Conservation (phyloP, 257 asterid species). For the Mitragyna speciosa region DNA sequence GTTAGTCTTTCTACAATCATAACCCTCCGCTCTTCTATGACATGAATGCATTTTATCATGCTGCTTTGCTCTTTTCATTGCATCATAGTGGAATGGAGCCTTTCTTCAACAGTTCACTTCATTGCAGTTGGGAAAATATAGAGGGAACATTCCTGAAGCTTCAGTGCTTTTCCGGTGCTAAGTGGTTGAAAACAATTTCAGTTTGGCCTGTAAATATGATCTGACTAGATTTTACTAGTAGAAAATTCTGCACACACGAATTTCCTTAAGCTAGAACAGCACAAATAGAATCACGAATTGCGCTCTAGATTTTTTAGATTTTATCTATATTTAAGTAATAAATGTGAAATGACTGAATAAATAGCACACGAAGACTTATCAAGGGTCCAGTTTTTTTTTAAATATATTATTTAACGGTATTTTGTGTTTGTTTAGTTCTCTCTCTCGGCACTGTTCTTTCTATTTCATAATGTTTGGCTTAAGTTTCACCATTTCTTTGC, state of each 20-base stretch:
- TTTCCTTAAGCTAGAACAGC: background rate
- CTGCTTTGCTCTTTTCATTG: background rate
- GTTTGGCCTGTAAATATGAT: background rate
- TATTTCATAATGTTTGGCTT: background rate
- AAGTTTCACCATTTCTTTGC: background rate
- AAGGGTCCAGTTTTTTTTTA: background rate
- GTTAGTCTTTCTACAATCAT: conserved; percentile 32
- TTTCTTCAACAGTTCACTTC: background rate
- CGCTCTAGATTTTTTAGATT: background rate
- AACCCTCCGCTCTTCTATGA: background rate
- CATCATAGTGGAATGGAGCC: background rate
- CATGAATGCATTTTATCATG: background rate
- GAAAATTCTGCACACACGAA: background rate
- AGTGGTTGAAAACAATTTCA: background rate
- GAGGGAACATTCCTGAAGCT: background rate
- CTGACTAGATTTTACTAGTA: background rate
- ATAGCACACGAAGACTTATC: background rate
- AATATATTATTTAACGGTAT: background rate
- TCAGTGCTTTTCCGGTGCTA: background rate
- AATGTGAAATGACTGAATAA: background rate
- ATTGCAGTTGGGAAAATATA: background rate
- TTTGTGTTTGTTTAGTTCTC: background rate
- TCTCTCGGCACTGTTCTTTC: background rate
- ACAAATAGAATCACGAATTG: background rate
- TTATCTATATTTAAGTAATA: background rate